Base-by-base conservation (phyloP, 2,329 filamentous ascomycete genomes). In the Pseudodiploospora longispora region DNA sequence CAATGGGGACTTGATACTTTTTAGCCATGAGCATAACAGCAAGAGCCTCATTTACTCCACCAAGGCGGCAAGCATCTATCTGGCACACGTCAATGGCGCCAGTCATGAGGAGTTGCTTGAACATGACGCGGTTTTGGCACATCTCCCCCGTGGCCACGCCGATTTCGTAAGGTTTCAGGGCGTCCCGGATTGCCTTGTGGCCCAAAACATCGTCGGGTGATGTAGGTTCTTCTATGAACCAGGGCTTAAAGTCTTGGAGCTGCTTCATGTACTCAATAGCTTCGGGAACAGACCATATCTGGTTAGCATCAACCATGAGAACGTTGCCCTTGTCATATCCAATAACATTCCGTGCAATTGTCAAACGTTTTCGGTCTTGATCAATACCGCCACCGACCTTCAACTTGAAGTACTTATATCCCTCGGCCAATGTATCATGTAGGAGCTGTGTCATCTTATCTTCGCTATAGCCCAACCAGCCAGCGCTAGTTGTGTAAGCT, bases 181-280 rank as follows among this genome's bases (percentile, higher is more conserved):
- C 88, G 49, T 91, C 83, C 41, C 86, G 81, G 56, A 95, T 82
- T 4, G 86, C 83, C 59, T 85, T 87, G 75, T 95, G 89, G 47
- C 89, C 89, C 44, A 93, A 80, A 47, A 95, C 82, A 62, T 95
- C 89, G 59, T 95, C 89, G 9, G 89, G 89, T 27, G 82, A 87
- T 10, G 89, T 95, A 2, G 89, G 89, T 74, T 95, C 89, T 69
- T 95, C 89, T 60, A 95, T 95, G 69, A 95, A 95, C 85, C 87
- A 93, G 29, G 85, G 85, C 72, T 85, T 85, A 71, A 89, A 95
- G 55, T 89, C 82, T 45, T 78, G 78, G 38, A 95, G 80, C 59
- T 87, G 66, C 59, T 82, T 76, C 87, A 95, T 94, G 71, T 91
- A 88, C 50, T 77, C 78, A 55, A 95, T 88, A 6, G 89, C 88